Percentiles rank a stretch among this genome's conserved stretches.
phyloP scores from a whole-genome alignment of 768 basidiomycete genomes.

The Auricularia sp. region DNA sequence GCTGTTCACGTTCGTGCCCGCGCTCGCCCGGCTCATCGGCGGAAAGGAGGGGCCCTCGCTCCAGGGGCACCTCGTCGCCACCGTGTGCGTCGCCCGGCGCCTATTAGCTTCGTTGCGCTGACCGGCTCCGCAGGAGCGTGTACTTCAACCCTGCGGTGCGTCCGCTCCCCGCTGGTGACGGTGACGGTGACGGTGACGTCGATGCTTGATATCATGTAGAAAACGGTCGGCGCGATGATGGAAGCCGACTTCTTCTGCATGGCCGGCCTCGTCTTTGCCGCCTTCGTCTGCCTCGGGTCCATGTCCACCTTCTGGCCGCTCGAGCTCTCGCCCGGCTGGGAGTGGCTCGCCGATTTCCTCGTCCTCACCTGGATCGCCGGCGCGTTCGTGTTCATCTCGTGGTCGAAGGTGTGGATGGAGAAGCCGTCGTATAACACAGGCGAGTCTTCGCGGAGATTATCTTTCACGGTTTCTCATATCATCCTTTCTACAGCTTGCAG shows the following conservation, averaged over 20 bases:
- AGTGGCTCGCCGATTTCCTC: slow-evolving; percentile 62
- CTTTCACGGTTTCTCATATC: background rate
- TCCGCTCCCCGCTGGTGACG: background rate
- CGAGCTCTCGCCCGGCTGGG: slow-evolving; percentile 58
- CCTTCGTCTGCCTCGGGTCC: slow-evolving; percentile 62
- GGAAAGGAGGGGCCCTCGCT: slow-evolving; percentile 52
- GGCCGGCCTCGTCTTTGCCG: slow-evolving; percentile 57
- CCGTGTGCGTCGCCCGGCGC: slow-evolving; percentile 49
- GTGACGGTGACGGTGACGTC: background rate
- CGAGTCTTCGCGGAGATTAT: slow-evolving; percentile 19
- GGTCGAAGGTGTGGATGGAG: slow-evolving; percentile 86
- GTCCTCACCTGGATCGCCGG: slow-evolving; percentile 78
- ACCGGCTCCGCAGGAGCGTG: slow-evolving; percentile 40
- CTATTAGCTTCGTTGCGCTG: background rate
- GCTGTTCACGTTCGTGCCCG: slow-evolving; percentile 83
- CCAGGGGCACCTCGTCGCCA: slow-evolving; percentile 86
- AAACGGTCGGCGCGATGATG: slow-evolving; percentile 86
- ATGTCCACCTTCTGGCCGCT: slow-evolving; percentile 77
- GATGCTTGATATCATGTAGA: slow-evolving; percentile 19
- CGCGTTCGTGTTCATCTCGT: slow-evolving; percentile 73
- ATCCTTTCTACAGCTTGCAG: slow-evolving; percentile 49
- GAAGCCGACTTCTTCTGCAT: slow-evolving; percentile 81
- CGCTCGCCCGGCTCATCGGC: slow-evolving; percentile 59
- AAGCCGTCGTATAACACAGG: slow-evolving; percentile 89
- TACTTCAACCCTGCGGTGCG: slow-evolving; percentile 81